Percentiles rank a stretch among this genome's conserved stretches.
These are phyloP conservation scores for Circinella umbellata DNA, from an alignment of 371 early-diverging fungal species.

Conservation along the genomic window DNA sequence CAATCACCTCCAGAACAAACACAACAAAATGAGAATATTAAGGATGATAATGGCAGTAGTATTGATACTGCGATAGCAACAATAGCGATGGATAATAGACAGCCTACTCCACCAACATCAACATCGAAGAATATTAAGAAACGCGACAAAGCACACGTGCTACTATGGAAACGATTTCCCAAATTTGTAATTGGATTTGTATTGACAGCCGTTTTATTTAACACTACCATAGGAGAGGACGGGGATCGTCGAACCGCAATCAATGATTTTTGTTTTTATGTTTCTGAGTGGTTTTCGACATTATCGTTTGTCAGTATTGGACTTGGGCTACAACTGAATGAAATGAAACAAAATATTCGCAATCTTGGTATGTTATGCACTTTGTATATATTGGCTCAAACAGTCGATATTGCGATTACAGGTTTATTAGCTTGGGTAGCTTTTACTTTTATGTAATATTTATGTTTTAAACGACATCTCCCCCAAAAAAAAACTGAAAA, in stretches of 20 bases:
- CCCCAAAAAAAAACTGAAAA: too few relatives aligned
- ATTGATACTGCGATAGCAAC: conserved; percentile 21
- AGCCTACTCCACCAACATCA: background rate
- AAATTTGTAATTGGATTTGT: conserved; percentile 69
- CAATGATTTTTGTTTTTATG: conserved; percentile 60
- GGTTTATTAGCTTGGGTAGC: conserved; percentile 60
- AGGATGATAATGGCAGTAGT: conserved; percentile 10
- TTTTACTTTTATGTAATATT: conserved; percentile 41
- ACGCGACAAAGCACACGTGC: conserved; percentile 28
- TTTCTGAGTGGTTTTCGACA: conserved; percentile 68
- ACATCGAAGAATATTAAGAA: conserved; percentile 15
- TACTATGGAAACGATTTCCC: conserved; percentile 66
- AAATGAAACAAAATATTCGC: conserved; percentile 55
- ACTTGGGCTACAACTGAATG: conserved; percentile 58
- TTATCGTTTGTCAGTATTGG: conserved; percentile 69
- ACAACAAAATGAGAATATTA: background rate
- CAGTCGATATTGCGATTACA: conserved; percentile 63
- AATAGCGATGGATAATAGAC: background rate
- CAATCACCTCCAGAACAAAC: background rate
- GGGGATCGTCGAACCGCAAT: conserved; percentile 35
- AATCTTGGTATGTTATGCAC: conserved; percentile 56
- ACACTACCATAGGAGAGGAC: conserved; percentile 50
- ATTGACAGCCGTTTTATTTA: conserved; percentile 62
- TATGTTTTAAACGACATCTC: background rate
- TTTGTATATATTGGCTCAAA: conserved; percentile 59